Base-by-base conservation (phyloP, 352 stramenopile genomes). In the Pythium rhizo-oryzae region DNA sequence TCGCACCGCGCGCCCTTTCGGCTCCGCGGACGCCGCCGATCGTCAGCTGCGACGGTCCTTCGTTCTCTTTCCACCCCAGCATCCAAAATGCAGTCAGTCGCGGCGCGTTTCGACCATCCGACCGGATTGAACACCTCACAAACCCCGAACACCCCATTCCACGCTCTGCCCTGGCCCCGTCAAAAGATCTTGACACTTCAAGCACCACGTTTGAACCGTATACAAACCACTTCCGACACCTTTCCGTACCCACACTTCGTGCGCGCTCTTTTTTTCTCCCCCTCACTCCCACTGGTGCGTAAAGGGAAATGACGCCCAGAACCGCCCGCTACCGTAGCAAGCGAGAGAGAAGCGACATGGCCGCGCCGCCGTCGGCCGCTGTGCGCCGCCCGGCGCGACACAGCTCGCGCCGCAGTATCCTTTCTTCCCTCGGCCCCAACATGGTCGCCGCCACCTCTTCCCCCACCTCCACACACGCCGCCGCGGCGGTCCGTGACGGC, bases 261-360 rank as follows among this genome's bases (percentile, higher is more conserved):
- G 28, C 28, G 28, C 6, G 28, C 28, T 33, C 28, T 33, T 33
- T 33, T 33, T 33, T 33, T 33, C 28, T 33, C 28, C 6, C 28
- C 28, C 28, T 6, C 28, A 33, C 28, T 33, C 28, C 28, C 28
- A 33, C 28, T 33, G 28, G 28, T 33, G 28, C 6, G 28, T 33
- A 6, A 33, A 33, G 28, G 28, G 28, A 33, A 47, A 47, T 47
- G 41, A 47, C 41, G 41, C 41, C 41, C 41, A 47, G 13, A 47
- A 23, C 44, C 44, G 37, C 8, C 37, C 37, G 39, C 11, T 19
- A 2, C 12, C 4, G 16, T 19, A 19, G 12, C 39, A 19, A 19
- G 39, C 55, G 55, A 50, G 37, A 62, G 51, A 37, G 57, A 19
- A 19, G 39, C 55, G 55, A 50, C 55, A 62, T 62, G 55, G 57